phyloP scores from a whole-genome alignment of 176 grass and related monocot genomes.

The Melocanna baccifera region DNA sequence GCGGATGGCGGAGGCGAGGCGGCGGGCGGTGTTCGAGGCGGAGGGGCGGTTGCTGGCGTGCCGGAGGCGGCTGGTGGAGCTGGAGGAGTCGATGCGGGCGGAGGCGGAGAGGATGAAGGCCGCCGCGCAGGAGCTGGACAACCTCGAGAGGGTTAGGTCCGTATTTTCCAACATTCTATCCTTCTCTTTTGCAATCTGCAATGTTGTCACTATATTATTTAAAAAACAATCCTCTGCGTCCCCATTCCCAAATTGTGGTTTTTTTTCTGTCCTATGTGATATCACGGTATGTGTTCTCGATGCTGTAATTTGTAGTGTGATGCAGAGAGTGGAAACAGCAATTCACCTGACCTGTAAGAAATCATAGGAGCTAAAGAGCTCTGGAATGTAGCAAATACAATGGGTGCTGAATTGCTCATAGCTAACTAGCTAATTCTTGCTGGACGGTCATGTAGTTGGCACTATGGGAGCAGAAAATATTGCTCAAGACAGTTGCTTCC shows the following conservation, averaged over 20 bases:
- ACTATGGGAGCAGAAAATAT: not conserved
- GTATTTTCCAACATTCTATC: not conserved
- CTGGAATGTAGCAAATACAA: not conserved
- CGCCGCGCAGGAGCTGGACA: constrained; percentile 44
- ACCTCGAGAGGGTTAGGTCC: constrained; percentile 69
- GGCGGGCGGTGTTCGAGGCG: constrained; percentile 51
- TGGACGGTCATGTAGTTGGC: not conserved
- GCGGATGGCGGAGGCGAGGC: constrained; percentile 43
- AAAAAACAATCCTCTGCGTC: not conserved
- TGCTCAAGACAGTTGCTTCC: not conserved
- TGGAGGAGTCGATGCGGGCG: constrained; percentile 35
- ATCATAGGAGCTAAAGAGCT: not conserved
- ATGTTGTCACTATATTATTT: not conserved
- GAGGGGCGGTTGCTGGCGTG: constrained; percentile 51
- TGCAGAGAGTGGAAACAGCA: not conserved
- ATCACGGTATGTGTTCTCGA: not conserved
- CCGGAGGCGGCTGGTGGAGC: constrained; percentile 48
- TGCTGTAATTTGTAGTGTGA: not conserved
- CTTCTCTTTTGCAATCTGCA: not conserved
- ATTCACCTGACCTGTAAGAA: not conserved
- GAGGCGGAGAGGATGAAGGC: constrained; percentile 62
- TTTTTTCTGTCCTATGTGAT: not conserved
- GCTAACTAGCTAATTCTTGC: not conserved
- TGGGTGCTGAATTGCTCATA: not conserved
- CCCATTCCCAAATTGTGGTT: not conserved